A percentile compares a stretch with the other conserved stretches of the same genome.
phyloP scores from a whole-genome alignment of 2,329 filamentous ascomycete genomes.

The Teratosphaeria viscida region DNA sequence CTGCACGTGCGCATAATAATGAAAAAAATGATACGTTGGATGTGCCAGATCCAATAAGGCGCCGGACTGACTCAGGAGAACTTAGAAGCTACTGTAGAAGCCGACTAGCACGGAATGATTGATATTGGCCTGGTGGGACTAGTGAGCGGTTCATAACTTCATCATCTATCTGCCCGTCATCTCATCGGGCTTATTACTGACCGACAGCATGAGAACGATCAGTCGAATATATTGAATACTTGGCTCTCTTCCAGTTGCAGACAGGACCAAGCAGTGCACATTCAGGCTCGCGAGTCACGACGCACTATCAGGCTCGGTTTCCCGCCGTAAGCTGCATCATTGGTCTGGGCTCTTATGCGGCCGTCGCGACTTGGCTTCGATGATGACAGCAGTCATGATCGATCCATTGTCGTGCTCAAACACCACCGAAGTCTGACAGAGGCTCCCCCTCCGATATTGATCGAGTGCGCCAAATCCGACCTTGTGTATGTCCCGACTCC shows the following conservation, averaged over 20 bases:
- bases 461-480: no score
- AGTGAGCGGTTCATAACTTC: not conserved
- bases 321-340: not conserved
- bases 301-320: not conserved
- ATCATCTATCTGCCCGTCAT: not conserved
- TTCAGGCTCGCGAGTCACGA: not conserved
- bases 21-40: not conserved
- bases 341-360: no score
- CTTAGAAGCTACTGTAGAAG: not conserved
- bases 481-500: no score
- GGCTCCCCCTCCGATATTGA: no score
- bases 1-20: not conserved
- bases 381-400: no score
- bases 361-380: no score
- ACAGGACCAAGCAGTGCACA: not conserved
- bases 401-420: no score
- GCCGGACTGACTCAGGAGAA: not conserved
- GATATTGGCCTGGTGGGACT: not conserved
- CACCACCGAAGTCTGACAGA: no score
- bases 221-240: no score
- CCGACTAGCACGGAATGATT: not conserved
- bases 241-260: no score
- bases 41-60: not conserved
- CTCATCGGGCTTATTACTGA: not conserved
- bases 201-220: no score